Base-by-base conservation (phyloP, 495 filamentous ascomycete species). In the Evernia prunastri region DNA sequence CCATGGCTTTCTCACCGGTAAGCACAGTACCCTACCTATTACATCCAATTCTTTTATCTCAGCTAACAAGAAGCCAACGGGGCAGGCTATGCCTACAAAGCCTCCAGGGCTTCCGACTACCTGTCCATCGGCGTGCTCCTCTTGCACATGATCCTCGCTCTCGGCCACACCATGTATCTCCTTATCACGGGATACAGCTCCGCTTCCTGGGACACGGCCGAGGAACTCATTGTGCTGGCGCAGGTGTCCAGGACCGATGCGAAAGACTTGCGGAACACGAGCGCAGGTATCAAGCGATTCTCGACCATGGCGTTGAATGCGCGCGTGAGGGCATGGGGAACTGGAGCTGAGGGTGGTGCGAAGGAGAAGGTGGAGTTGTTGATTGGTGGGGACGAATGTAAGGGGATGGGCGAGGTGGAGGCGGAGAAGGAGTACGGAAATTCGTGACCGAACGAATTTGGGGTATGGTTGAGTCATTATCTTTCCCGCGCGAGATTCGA, bases 61-160 rank as follows among this genome's bases (percentile, higher is more conserved):
- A n/a, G n/a, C n/a, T n/a, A n/a, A n/a, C n/a, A n/a, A n/a, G n/a
- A n/a, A n/a, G n/a, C n/a, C n/a, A n/a, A n/a, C n/a, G n/a, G n/a
- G n/a, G n/a, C 20, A 59, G 59, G 66, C 15, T 68, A 66, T 29
- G 49, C 66, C 4, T 68, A 45, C n/a, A 42, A 65, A 40, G 63
- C 57, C 25, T 43, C 62, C 6, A 42, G 56, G 13, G n/a, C 23
- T 27, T 58, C 31, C 9, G 63, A 67, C 56, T 39, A 65, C 33
- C 42, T 65, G 7, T 33, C 42, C 11, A 65, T 66, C 36, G 43
- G 6, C 40, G 53, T 65, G 1, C 36, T 61, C 12, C 31, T 61
- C 2, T 31, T 67, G 5, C 61, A 63, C 42, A 63, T 59, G 8
- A 45, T 58, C 0, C 20, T 51, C 18, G 57, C 47, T 10, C 6